Base-by-base conservation (phyloP, 805 yeast species). In the Scheffersomyces ergatensis region DNA sequence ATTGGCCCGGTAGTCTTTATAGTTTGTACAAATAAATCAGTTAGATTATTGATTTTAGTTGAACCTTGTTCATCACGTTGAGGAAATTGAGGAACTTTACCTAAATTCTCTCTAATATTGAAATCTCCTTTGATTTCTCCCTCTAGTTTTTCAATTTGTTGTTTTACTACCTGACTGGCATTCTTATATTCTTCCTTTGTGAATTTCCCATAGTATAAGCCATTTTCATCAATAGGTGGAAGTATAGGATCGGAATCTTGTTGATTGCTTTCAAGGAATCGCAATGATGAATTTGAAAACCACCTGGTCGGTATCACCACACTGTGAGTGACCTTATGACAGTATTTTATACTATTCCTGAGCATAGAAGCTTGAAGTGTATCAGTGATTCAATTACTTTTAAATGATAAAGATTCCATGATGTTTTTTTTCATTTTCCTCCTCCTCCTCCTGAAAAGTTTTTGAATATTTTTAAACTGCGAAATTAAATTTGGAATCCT, bases 1-100 rank as follows among this genome's bases (percentile, higher is more conserved):
- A 88, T 66, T 0, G 96, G 95, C 0, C 96, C 96, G 0, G 88
- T 81, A 2, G 87, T 71, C 51, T 78, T 72, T 49, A 79, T 78
- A 2, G 77, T 68, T 47, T 76, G 74, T 20, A 62, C 60, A 29
- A 79, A 57, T 11, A 79, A 55, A 38, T 60, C 66, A n/a, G 60
- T 46, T 40, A 66, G 52, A 39, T 57, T 58, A 23, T 50, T 42
- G 25, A 65, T 46, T 20, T 47, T 11, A 48, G 49, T 37, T 18
- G 34, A 27, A 12, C 38, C 39, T 5, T 17, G 17, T 4, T n/a
- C 5, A 26, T 39, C 42, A 7, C 46, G 41, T 43, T 15, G 47
- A 1, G 75, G 75, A 44, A 67, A 65, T 43, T 60, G 66, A 4
- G 65, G 60, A 55, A 67, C 58, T 17, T 54, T 59, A 2, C 61